Base-by-base conservation (phyloP, 192 early-diverging fungal genomes). In the Rhizophagus clarus region DNA sequence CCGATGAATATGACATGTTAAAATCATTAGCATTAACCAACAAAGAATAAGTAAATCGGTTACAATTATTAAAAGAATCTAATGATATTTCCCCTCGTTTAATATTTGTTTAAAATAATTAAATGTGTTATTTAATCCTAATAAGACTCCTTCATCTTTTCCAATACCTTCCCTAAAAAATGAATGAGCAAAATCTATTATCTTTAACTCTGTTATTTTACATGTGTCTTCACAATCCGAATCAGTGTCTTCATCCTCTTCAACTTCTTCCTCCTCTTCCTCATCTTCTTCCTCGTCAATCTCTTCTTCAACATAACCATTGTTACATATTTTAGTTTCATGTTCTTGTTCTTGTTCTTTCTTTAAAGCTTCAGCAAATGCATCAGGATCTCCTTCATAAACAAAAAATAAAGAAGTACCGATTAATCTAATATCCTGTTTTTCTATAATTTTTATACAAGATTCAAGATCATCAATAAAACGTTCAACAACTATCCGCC, bases 111-210 rank as follows among this genome's bases (percentile, higher is more conserved):
- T 88, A 12, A 97, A 81, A 17, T 91, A 82, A 29, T 82, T 72
- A 24, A 92, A 81, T 20, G 93, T 77, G 61, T 85, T 93, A 74
- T 83, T 75, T 42, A 96, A 77, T 8, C 94, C 95, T 69, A 90
- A 64, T 22, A 96, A 70, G 47, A 91, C 89, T 22, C 89, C 88
- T 31, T 89, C 89, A 84, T 97, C 95, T 12, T 82, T 88, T 2
- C 92, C 93, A 64, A 84, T 77, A 29, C 88, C 87, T 31, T 89
- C 83, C 11, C 79, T 79, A 84, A 94, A 96, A 60, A 87, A 84
- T 17, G 95, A 93, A 84, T 96, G 96, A 4, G 92, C 95, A 93
- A 97, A 97, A 82, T 98, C 97, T 79, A 98, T 97, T 14, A 95
- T 64, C 32, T 89, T 89, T 72, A 95, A 81, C 76, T 94, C 90